Conservation (phyloP, 257 asterid species). For the Primulina tabacum region DNA sequence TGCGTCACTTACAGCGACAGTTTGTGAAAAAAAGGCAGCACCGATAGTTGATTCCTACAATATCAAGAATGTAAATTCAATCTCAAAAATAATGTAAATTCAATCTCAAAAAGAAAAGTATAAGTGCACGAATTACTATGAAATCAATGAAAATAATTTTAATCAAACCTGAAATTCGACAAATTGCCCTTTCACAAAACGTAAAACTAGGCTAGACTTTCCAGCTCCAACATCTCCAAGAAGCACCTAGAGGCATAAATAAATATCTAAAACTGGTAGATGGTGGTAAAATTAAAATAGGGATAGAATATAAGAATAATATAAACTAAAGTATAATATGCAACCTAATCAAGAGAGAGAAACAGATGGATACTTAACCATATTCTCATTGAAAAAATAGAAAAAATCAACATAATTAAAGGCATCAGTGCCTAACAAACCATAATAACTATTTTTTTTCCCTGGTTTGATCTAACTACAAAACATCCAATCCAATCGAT, state of each 20-base stretch:
- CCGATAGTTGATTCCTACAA: conserved; percentile 84
- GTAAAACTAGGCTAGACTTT: conserved; percentile 77
- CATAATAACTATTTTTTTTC: not conserved
- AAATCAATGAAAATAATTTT: not conserved
- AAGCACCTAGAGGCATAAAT: conserved; percentile 49
- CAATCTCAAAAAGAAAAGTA: conserved; percentile 13
- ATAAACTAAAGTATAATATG: conserved; percentile 6
- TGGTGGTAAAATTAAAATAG: not conserved
- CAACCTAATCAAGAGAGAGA: not conserved
- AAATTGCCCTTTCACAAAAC: conserved; percentile 84
- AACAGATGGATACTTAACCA: not conserved
- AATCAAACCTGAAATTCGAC: conserved; percentile 74
- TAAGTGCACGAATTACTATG: not conserved
- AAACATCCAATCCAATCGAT: not conserved
- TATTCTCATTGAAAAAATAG: conserved; percentile 12
- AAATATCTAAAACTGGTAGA: conserved; percentile 20
- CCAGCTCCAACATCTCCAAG: conserved; percentile 95
- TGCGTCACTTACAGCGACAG: conserved; percentile 74
- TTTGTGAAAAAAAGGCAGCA: conserved; percentile 87
- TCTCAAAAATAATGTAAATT: conserved; percentile 16
- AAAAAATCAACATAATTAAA: not conserved
- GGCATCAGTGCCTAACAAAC: not conserved
- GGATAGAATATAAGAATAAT: not conserved
- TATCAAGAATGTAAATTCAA: conserved; percentile 21
- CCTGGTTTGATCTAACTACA: not conserved